A percentile compares a stretch with the other conserved stretches of the same genome.
Evolutionary conservation across 2,329 filamentous ascomycete species (phyloP).

Genomic region (Fusarium lateritium): DNA sequence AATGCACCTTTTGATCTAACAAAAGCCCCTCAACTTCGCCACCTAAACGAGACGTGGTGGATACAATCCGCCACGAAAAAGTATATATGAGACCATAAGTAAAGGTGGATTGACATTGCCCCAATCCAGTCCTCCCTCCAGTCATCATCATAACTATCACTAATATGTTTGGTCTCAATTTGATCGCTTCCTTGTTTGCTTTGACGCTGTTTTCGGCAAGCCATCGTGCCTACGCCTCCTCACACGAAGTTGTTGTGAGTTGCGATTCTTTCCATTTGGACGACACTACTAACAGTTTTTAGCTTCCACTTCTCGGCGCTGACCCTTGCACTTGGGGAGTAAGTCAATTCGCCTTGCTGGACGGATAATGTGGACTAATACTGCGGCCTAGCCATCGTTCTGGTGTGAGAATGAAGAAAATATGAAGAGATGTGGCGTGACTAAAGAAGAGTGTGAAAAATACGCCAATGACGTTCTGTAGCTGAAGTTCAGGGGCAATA

Average conservation of each 20-base stretch:
- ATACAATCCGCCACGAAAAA: no score
- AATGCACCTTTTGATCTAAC: no score
- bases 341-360: rapidly evolving
- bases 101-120: no score
- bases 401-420: conserved; percentile 16
- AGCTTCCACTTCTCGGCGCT: conserved; percentile 7
- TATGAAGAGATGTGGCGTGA: conserved; percentile 9
- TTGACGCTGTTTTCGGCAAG: neutral
- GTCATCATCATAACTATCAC: neutral
- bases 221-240: neutral
- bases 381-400: neutral
- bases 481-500: no score
- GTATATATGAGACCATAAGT: no score
- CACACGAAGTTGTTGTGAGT: conserved; percentile 6
- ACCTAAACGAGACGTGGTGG: no score
- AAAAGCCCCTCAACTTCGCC: no score
- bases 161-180: neutral
- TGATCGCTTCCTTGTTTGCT: neutral
- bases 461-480: conserved; percentile 4
- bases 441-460: conserved; percentile 10
- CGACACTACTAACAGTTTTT: neutral
- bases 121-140: no score
- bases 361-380: neutral
- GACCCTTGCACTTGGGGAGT: conserved; percentile 18
- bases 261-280: neutral